phyloP scores from a whole-genome alignment of 2,329 filamentous ascomycete genomes.

The Dryadomyces quercus-mongolicae region DNA sequence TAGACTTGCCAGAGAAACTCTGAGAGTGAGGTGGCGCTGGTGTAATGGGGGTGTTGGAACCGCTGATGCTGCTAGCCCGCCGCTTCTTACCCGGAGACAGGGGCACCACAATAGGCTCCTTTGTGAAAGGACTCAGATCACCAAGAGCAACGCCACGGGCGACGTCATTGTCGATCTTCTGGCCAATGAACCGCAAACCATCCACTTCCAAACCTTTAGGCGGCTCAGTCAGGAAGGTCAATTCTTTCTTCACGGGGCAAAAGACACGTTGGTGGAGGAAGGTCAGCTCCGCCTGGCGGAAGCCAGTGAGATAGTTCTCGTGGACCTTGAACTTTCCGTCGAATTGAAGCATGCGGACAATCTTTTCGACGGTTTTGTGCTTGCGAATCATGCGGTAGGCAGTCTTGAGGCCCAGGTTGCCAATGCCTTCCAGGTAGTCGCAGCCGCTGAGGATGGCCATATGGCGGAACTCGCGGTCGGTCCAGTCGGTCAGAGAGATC shows the following conservation, averaged over 20 bases:
- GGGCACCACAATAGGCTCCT: slow-evolving; percentile 43
- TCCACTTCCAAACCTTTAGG: slow-evolving; percentile 50
- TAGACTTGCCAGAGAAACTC: slow-evolving; percentile 30
- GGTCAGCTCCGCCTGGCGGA: slow-evolving; percentile 78
- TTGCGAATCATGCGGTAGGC: slow-evolving; percentile 84
- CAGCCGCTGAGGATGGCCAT: slow-evolving; percentile 98
- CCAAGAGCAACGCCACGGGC: slow-evolving; percentile 67
- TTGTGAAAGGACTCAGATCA: slow-evolving; percentile 83
- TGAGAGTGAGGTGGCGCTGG: not conserved
- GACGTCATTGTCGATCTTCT: slow-evolving; percentile 53
- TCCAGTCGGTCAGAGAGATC: slow-evolving; percentile 82
- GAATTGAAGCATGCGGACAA: slow-evolving; percentile 74
- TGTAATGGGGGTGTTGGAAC: slow-evolving; percentile 12
- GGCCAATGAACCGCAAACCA: slow-evolving; percentile 73
- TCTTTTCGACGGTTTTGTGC: slow-evolving; percentile 73
- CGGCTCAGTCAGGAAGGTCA: slow-evolving; percentile 66
- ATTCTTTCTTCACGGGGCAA: slow-evolving; percentile 56
- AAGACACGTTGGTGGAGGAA: slow-evolving; percentile 94
- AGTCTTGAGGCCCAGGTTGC: slow-evolving; percentile 81
- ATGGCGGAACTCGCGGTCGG: slow-evolving; percentile 75
- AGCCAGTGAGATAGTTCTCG: slow-evolving; percentile 66
- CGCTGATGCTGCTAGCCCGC: slow-evolving; percentile 19
- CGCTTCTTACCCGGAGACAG: slow-evolving; percentile 28
- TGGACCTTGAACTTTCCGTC: slow-evolving; percentile 78
- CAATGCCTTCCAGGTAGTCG: slow-evolving; percentile 83